Base-by-base conservation (phyloP, 257 asterid genomes). In the Lavandula angustifolia region DNA sequence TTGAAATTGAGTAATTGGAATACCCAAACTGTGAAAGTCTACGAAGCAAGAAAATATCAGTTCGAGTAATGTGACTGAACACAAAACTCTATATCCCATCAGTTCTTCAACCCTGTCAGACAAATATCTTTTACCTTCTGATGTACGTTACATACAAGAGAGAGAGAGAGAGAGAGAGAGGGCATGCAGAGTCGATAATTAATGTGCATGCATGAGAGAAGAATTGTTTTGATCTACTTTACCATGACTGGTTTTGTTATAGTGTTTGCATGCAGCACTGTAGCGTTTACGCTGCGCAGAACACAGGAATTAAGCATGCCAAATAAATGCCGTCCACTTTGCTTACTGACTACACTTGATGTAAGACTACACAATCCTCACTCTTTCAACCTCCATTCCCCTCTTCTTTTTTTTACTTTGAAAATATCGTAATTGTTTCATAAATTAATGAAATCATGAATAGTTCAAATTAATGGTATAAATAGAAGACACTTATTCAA, bases 121-220 rank as follows among this genome's bases (percentile, higher is more conserved):
- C 59, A 62, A 70, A 75, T 56, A 76, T 78, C 79, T 78, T 71
- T 78, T 78, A 58, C 57, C 82, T 66, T 70, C 79, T 74, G 69
- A 49, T 46, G 58, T 68, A 78, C 82, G 82, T 70, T 69, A 78
- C 43, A 35, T 68, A 62, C 74, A 11, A 55, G 27, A 9, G 32
- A 59, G 11, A 17, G 35, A 9, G 35, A 59, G 64, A 44, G 67
- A 17, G 64, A 40, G 37, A 11, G 37, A 58, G 33, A 11, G 50
- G n/a, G 9, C 16, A 31, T 54, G 8, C 12, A 16, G 8, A 42
- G 56, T n/a, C n/a, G n/a, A n/a, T n/a, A n/a, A 60, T 69, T 50
- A 59, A 69, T 49, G 34, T 11, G 52, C 31, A 42, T 43, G 44
- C 34, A 49, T 47, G 31, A 13, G 54, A 44, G 47, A 29, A 32